Base-by-base conservation (phyloP, 2,329 filamentous ascomycete genomes). In the Metarhizium rileyi region DNA sequence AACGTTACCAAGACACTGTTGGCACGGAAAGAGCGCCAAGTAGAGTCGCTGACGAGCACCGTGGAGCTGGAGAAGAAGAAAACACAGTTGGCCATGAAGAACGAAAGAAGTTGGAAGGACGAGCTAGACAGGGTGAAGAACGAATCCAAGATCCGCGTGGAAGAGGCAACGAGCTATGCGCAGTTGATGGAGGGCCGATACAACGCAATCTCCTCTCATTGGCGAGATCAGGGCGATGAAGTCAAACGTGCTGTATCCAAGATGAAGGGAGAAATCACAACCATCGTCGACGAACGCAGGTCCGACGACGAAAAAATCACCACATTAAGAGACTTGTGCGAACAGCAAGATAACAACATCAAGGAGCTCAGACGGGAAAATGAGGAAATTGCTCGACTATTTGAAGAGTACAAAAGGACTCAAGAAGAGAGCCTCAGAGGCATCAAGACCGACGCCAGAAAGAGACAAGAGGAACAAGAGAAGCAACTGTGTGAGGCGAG, bases 281-380 rank as follows among this genome's bases (percentile, higher is more conserved):
- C 63, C 9, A 65, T 86, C 36, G 70, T 75, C 44, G 70, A 75
- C 36, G 77, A 82, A 58, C 71, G 81, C 51, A 71, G 67, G 53
- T 70, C 69, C 47, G 82, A 87, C 59, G 80, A 83, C 57, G 75
- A 77, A 60, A 80, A 76, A 66, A 81, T 86, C 56, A 74, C 70
- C 53, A 80, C 78, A 28, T 70, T 89, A 46, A 75, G 81, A 47
- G 81, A 86, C 52, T 73, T 90, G 28, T 84, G 80, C 62, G 84
- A 88, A 55, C 85, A 90, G 65, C 81, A 88, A 61, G 78, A 86
- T 55, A 75, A 77, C 59, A 86, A 87, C 57, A 76, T 86, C 51
- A 76, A 78, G 50, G 72, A 79, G 51, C 68, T 83, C 23, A 67
- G 69, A 51, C 72, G 75, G 45, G 76, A 85, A 58, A 86, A 87